A percentile compares a stretch with the other conserved stretches of the same genome.
These are phyloP conservation scores for Mycena sp. DNA, from an alignment of 1,284 basidiomycete genomes.

Conservation along the genomic window DNA sequence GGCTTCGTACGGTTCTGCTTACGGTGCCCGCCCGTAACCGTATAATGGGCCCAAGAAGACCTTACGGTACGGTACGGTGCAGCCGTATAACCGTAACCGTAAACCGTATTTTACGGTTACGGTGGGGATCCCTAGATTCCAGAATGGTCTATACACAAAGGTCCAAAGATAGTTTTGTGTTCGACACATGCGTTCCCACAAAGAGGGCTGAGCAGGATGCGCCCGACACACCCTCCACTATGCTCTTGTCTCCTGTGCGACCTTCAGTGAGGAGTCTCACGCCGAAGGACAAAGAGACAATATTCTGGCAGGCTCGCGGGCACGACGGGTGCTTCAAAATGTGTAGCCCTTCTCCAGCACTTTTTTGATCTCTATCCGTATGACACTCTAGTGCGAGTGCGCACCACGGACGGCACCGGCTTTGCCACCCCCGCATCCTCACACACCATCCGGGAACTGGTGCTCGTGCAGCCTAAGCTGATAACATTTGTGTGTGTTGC, in stretches of 20 bases:
- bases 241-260: neutral
- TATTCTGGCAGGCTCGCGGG: slow-evolving; percentile 41
- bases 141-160: neutral
- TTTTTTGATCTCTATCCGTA: slow-evolving; percentile 41
- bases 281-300: slow-evolving; percentile 37
- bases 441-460: slow-evolving; percentile 18
- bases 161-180: neutral
- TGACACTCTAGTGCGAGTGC: slow-evolving; percentile 36
- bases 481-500: slow-evolving; percentile 35
- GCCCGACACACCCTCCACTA: neutral
- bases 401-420: slow-evolving; percentile 27
- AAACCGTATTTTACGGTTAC: too few relatives aligned
- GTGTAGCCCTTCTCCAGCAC: slow-evolving; percentile 39
- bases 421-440: neutral
- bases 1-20: too few relatives aligned
- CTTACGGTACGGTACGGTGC: too few relatives aligned
- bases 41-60: too few relatives aligned
- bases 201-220: neutral
- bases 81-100: too few relatives aligned
- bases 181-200: neutral
- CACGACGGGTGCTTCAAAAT: slow-evolving; percentile 41
- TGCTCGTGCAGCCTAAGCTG: slow-evolving; percentile 24
- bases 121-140: too few relatives aligned
- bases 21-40: too few relatives aligned
- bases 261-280: neutral